Base-by-base conservation (phyloP, 768 basidiomycete genomes). In the Dictyophora rubrovolvata region DNA sequence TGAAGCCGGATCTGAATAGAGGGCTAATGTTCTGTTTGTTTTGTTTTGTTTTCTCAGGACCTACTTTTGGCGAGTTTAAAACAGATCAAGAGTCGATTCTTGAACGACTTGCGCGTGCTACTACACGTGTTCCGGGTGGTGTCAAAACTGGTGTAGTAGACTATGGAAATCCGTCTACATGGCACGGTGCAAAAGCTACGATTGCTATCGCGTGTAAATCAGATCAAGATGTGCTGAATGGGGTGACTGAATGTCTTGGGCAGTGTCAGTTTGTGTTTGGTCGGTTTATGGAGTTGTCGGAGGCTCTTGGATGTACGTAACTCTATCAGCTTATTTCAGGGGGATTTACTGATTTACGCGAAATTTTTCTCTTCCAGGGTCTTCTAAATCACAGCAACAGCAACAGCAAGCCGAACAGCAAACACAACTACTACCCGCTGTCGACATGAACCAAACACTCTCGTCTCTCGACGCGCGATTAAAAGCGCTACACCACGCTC, bases 11-110 rank as follows among this genome's bases (percentile, higher is more conserved):
- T 5, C 50, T 36, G 14, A n/a, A 22, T 0, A 1, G 60, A 49
- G 21, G n/a, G 12, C 17, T 46, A 14, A n/a, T 35, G 6, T 28
- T 54, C 23, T 36, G 22, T 14, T 1, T 36, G 22, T 14, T 1
- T 11, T 20, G 22, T 18, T 49, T 62, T 37, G 59, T 33, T 23
- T n/a, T 48, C 16, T 2, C 49, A 81, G 80, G 85, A 0, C 77
- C 79, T 0, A 86, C 85, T 0, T 97, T 87, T 68, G 95, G 94
- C 4, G 87, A 92, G 69, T 92, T 88, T 69, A 86, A 84, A 69
- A 80, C 81, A 1, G 92, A 94, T 66, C 79, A 79, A 61, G 93
- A 97, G 73, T 83, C 85, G 3, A 87, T 97, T 35, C 93, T 96
- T 65, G 93, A 93, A 69, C 78, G 90, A 28, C 84, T 95, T 76